These are phyloP conservation scores for Gillenia trifoliata DNA, from an alignment of 306 rosid genomes.

Conservation along the genomic window DNA sequence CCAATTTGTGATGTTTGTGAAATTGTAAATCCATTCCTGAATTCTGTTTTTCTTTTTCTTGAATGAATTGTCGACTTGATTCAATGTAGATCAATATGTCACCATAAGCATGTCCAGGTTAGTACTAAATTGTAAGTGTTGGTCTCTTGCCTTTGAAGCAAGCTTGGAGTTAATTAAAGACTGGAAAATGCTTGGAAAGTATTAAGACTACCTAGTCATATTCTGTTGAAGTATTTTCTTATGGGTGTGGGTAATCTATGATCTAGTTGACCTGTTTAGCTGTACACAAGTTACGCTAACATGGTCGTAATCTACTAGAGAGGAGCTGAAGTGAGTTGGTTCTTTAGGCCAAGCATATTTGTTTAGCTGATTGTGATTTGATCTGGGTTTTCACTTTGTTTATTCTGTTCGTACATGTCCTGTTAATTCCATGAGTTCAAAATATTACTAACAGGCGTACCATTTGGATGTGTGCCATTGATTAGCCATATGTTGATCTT, in stretches of 20 bases:
- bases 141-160: not conserved
- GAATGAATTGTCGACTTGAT: not conserved
- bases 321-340: not conserved
- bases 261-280: not conserved
- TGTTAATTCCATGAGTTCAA: not conserved
- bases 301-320: not conserved
- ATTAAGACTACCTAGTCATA: not conserved
- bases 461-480: not conserved
- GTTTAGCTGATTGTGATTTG: not conserved
- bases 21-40: not conserved
- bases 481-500: conserved; percentile 20
- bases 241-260: not conserved
- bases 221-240: not conserved
- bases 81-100: not conserved
- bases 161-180: not conserved
- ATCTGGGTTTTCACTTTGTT: not conserved
- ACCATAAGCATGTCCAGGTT: not conserved
- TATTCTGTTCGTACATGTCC: not conserved
- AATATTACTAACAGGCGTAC: not conserved
- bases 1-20: not conserved
- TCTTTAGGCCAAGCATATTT: not conserved
- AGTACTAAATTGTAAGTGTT: not conserved
- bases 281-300: not conserved
- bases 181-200: not conserved
- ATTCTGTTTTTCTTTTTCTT: not conserved